phyloP scores from a whole-genome alignment of 2,329 filamentous ascomycete genomes.

The Claviceps citrina region DNA sequence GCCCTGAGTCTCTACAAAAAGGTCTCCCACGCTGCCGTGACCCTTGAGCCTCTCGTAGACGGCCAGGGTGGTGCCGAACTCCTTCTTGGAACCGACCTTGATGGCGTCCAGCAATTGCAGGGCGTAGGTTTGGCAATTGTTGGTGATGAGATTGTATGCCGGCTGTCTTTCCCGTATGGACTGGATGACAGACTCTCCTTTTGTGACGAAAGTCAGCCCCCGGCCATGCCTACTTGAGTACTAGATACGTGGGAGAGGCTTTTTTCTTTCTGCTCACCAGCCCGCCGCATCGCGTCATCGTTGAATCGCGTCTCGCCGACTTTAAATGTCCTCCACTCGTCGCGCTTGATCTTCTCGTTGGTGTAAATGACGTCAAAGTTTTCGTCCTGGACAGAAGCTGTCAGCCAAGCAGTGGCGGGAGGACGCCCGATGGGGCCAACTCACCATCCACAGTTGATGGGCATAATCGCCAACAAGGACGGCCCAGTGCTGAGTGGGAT shows the following conservation, averaged over 20 bases:
- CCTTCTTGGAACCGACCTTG: slow-evolving; percentile 31
- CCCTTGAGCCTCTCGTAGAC: slow-evolving; percentile 37
- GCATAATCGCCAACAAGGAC: slow-evolving; percentile 39
- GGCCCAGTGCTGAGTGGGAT: slow-evolving; percentile 46
- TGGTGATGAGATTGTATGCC: slow-evolving; percentile 42
- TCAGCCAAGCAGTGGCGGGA: neutral
- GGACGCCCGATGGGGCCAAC: slow-evolving; percentile 6
- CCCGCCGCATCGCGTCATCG: slow-evolving; percentile 34
- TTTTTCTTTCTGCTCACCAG: slow-evolving; percentile 21
- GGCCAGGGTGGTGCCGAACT: slow-evolving; percentile 38
- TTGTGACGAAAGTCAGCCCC: too few species aligned
- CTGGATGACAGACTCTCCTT: slow-evolving; percentile 38
- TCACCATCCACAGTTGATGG: slow-evolving; percentile 45
- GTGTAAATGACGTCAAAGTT: slow-evolving; percentile 41
- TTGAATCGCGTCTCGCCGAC: slow-evolving; percentile 39
- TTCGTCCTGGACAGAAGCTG: slow-evolving; percentile 25
- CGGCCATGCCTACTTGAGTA: too few species aligned
- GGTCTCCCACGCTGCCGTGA: slow-evolving; percentile 32
- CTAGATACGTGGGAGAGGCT: too few species aligned
- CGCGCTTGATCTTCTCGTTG: slow-evolving; percentile 29
- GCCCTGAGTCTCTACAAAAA: slow-evolving; percentile 22
- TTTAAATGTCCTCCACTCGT: slow-evolving; percentile 34
- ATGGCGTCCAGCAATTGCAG: slow-evolving; percentile 37
- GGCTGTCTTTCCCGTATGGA: slow-evolving; percentile 32
- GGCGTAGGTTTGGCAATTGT: slow-evolving; percentile 45